Percentiles rank a stretch among this genome's conserved stretches.
Evolutionary conservation across 129 eudicot species (phyloP).

Genomic region (Solidago caesia): DNA sequence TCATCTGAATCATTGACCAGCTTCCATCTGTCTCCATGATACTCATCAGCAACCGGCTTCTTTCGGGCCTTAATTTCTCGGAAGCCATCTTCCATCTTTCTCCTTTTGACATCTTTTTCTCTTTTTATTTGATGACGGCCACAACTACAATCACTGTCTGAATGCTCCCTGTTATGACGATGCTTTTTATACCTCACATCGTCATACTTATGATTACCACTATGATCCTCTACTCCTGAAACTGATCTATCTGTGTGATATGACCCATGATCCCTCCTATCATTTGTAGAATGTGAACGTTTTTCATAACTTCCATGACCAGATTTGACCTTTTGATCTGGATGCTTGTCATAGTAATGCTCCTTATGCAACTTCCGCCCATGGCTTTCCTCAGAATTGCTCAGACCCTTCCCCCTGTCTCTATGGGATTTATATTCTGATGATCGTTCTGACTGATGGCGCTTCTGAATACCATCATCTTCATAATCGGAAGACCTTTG

Average conservation of each 20-base stretch:
- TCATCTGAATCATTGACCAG: conserved; percentile 34
- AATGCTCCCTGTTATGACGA: conserved; percentile 43
- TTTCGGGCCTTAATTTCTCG: conserved; percentile 16
- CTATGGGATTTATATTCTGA: conserved; percentile 35
- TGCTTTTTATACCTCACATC: conserved; percentile 44
- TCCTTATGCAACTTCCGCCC: conserved; percentile 39
- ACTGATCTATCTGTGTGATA: conserved; percentile 52
- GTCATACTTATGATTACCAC: conserved; percentile 38
- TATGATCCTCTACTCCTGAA: conserved; percentile 49
- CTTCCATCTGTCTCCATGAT: conserved; percentile 35
- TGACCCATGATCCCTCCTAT: conserved; percentile 45
- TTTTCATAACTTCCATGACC: conserved; percentile 45
- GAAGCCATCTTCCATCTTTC: conserved; percentile 31
- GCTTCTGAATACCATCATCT: conserved; percentile 36
- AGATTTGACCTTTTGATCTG: conserved; percentile 33
- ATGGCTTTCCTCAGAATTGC: conserved; percentile 54
- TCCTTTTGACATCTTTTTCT: conserved; percentile 43
- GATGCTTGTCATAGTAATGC: conserved; percentile 27
- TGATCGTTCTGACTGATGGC: conserved; percentile 39
- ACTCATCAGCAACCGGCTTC: conserved; percentile 30
- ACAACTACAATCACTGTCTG: conserved; percentile 46
- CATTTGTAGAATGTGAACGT: conserved; percentile 34
- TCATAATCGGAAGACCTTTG: conserved; percentile 39
- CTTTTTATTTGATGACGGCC: conserved; percentile 36
- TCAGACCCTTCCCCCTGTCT: conserved; percentile 42